A percentile compares a stretch with the other conserved stretches of the same genome.
phyloP scores from a whole-genome alignment of 2,329 filamentous ascomycete species.

The Botryosphaeria dothidea region DNA sequence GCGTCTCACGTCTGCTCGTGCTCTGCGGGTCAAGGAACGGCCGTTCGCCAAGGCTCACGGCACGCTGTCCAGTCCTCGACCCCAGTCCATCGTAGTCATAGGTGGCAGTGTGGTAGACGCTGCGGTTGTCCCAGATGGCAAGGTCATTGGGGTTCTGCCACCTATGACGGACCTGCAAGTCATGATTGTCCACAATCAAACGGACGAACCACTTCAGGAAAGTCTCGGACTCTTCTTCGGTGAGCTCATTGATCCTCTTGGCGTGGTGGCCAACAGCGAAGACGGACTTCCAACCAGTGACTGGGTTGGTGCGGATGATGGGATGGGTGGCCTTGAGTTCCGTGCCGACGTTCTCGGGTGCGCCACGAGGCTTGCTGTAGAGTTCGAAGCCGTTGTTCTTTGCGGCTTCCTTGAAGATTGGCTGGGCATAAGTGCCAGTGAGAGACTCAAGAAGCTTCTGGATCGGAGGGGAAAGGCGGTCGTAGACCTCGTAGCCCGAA shows the following conservation, averaged over 20 bases:
- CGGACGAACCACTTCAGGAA: constrained; percentile 46
- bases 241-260: constrained; percentile 46
- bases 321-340: constrained; percentile 56
- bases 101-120: constrained; percentile 61
- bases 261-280: constrained; percentile 56
- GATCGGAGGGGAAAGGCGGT: constrained; percentile 50
- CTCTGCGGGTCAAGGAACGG: constrained; percentile 56
- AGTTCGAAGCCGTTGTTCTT: constrained; percentile 44
- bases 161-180: constrained; percentile 52
- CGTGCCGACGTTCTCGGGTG: constrained; percentile 56
- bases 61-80: constrained; percentile 52
- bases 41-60: constrained; percentile 57
- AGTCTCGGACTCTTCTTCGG: constrained; percentile 43
- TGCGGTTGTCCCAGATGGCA: constrained; percentile 69
- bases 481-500: constrained; percentile 49
- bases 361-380: constrained; percentile 51
- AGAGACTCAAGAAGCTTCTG: constrained; percentile 51
- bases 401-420: constrained; percentile 44
- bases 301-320: constrained; percentile 62
- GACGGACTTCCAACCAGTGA: constrained; percentile 62
- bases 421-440: constrained; percentile 49
- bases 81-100: constrained; percentile 61
- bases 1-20: constrained; percentile 45
- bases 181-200: constrained; percentile 51
- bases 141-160: constrained; percentile 53